phyloP scores from a whole-genome alignment of 148 eudicot genomes.

The Diospyros lotus region DNA sequence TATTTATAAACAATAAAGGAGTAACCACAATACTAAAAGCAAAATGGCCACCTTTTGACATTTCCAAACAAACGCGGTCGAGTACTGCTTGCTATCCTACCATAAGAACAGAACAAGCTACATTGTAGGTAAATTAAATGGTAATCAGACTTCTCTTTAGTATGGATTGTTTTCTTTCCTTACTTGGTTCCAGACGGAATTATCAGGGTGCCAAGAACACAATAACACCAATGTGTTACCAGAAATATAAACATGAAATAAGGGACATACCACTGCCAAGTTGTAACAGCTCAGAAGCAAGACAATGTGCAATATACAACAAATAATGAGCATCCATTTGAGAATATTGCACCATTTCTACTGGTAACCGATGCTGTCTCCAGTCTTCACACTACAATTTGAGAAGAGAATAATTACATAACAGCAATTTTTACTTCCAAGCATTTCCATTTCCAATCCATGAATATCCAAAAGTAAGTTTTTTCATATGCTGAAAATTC shows the following conservation, averaged over 20 bases:
- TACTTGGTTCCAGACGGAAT: too few relatives aligned
- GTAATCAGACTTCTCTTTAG: too few relatives aligned
- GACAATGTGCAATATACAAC: constrained; percentile 68
- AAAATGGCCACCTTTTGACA: too few relatives aligned
- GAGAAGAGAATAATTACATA: constrained; percentile 7
- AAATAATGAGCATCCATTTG: constrained; percentile 89
- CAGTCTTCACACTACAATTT: constrained; percentile 82
- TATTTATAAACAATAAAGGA: too few relatives aligned
- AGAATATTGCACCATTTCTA: constrained; percentile 84
- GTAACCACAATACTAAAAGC: too few relatives aligned
- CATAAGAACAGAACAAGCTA: too few relatives aligned
- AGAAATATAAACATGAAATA: background rate
- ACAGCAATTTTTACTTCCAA: background rate
- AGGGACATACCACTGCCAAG: constrained; percentile 38
- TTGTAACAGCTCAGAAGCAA: constrained; percentile 66
- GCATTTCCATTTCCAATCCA: background rate
- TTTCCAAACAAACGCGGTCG: too few relatives aligned
- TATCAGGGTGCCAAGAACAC: background rate
- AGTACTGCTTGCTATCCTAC: too few relatives aligned
- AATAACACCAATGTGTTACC: background rate
- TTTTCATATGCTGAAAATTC: too few relatives aligned
- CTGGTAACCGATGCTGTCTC: constrained; percentile 87
- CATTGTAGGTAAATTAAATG: too few relatives aligned
- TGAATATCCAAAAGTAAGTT: background rate
- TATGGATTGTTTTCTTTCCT: too few relatives aligned